Evolutionary conservation across 2,329 filamentous ascomycete species (phyloP).

Genomic region (Nakataea oryzae): DNA sequence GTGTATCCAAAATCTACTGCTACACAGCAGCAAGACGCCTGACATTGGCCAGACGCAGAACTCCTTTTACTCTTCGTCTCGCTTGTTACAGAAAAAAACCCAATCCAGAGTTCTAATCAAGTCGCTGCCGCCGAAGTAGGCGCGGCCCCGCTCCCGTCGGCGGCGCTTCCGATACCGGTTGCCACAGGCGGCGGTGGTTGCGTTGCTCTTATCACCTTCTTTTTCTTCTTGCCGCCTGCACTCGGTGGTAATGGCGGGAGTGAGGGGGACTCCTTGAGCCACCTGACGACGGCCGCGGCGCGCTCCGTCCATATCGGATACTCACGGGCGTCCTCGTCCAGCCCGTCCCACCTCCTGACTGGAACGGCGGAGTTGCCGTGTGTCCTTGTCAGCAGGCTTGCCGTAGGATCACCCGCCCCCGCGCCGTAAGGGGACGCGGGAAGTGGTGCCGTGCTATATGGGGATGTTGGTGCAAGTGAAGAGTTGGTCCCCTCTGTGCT

Average conservation of each 20-base stretch:
- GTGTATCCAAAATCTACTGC: background rate
- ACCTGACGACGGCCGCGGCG: constrained; percentile 56
- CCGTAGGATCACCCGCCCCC: background rate
- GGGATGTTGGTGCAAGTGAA: background rate
- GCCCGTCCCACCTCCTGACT: constrained; percentile 25
- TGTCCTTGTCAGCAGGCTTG: background rate
- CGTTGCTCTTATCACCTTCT: constrained; percentile 17
- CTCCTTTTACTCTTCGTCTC: background rate
- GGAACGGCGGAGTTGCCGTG: background rate
- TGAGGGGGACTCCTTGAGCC: constrained; percentile 52
- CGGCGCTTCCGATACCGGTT: background rate
- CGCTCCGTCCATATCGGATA: constrained; percentile 62
- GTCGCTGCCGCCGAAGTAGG: background rate
- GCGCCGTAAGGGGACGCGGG: background rate
- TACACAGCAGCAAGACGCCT: background rate
- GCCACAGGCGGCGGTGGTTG: background rate
- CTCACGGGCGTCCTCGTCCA: constrained; percentile 53
- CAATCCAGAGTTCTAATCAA: background rate
- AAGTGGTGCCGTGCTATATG: background rate
- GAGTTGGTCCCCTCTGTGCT: background rate
- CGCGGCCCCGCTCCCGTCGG: background rate
- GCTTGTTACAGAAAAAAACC: background rate
- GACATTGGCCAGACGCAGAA: background rate
- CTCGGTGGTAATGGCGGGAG: constrained; percentile 5
- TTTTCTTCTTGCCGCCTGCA: constrained; percentile 22